Evolutionary conservation across 805 yeast species (phyloP), one percentile per base, ranked within the genome.

Genomic region (Kodamaea kakaduensis): DNA sequence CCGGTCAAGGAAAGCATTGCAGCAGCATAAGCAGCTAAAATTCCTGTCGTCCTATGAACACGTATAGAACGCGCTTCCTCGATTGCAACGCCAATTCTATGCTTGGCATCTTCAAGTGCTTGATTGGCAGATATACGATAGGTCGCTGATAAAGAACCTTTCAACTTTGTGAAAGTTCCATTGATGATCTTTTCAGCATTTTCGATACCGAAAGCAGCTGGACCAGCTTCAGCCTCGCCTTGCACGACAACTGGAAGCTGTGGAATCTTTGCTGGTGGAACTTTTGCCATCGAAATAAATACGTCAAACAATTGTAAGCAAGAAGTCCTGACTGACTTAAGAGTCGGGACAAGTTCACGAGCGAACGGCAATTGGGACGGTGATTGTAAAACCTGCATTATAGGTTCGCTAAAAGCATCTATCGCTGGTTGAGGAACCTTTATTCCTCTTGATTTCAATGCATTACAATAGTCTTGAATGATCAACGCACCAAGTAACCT

Each of bases 211-310:
- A 93, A 93, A 0, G 97, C 97, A 48, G 82, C 88, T 1, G 95
- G 87, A 2, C 96, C 97, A 2, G 97, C 95, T 41, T 85, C 95
- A 1, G 78, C 69, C 53, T 93, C 97, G 22, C 98, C 98, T 57
- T 88, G 90, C 3, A 90, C 96, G 7, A 89, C 78, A 4, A 88
- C 80, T 0, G 98, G 93, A 13, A 93, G 58, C 36, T 79, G 84
- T 0, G 97, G 97, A 4, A 87, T 56, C 52, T 81, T 82, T 14
- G 73, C 67, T 9, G 77, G 73, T 1, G 90, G 70, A 14, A 90
- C 58, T 56, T 81, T 83, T 4, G 90, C 96, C 20, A 70, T 75
- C 32, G 81, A 87, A 25, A 79, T 75, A 58, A 93, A 85, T 1
- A 87, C 78, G 36, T 81, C 78, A 44, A 88, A 75, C 34, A 93